A percentile compares a stretch with the other conserved stretches of the same genome.
phyloP scores from a whole-genome alignment of 805 yeast species.

The Cyberlindnera petersonii region DNA sequence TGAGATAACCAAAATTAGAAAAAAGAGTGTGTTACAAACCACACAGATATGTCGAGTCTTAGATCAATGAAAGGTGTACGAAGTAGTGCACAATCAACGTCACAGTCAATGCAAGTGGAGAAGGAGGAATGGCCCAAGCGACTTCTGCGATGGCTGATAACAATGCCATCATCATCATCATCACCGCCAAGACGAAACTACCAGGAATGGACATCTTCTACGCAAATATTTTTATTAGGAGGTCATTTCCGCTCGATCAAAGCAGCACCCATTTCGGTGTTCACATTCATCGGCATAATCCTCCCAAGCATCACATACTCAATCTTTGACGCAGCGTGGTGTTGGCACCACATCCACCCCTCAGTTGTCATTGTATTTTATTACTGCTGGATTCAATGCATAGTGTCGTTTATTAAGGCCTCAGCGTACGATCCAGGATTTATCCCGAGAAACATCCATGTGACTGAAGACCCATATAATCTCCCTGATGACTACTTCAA shows the following conservation, averaged over 20 bases:
- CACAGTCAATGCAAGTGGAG: too few relatives aligned
- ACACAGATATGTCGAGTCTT: too few relatives aligned
- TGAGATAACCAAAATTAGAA: too few relatives aligned
- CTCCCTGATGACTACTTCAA: slow-evolving; percentile 59
- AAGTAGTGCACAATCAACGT: too few relatives aligned
- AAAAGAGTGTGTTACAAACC: too few relatives aligned
- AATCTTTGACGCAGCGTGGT: slow-evolving; percentile 39
- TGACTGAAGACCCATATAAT: slow-evolving; percentile 36
- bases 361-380: slow-evolving; percentile 52
- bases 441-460: slow-evolving; percentile 62
- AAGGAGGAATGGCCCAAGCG: slow-evolving; percentile 13
- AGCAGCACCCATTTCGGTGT: slow-evolving; percentile 36
- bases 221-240: slow-evolving; percentile 54
- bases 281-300: slow-evolving; percentile 33
- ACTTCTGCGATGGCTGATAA: slow-evolving; percentile 24
- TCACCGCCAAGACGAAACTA: slow-evolving; percentile 32
- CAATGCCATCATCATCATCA: slow-evolving; percentile 13
- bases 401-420: slow-evolving; percentile 47
- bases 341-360: slow-evolving; percentile 54
- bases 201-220: slow-evolving; percentile 38
- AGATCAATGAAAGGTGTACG: too few relatives aligned
- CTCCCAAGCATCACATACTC: slow-evolving; percentile 53
- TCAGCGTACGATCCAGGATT: slow-evolving; percentile 65
- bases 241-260: slow-evolving; percentile 54
- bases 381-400: slow-evolving; percentile 53